Evolutionary conservation across 352 stramenopile genomes (phyloP).

Genomic region (Labyrinthula sp.): DNA sequence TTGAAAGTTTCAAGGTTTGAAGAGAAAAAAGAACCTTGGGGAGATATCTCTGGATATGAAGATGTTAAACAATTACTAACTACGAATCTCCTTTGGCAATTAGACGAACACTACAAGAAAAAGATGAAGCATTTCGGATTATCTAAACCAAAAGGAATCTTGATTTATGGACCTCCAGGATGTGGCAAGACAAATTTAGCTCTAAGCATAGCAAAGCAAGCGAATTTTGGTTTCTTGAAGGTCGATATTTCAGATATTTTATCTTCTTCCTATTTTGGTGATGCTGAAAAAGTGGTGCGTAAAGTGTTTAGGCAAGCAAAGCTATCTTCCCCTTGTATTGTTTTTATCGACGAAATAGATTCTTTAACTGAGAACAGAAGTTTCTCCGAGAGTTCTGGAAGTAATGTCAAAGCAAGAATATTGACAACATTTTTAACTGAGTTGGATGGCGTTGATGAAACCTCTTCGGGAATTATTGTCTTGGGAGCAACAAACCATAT

Average conservation of each 20-base stretch:
- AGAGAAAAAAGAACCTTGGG: too few relatives aligned
- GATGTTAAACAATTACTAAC: too few relatives aligned
- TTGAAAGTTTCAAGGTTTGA: too few relatives aligned
- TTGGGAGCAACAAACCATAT: constrained; percentile 92
- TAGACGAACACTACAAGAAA: too few relatives aligned
- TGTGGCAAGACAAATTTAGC: constrained; percentile 64
- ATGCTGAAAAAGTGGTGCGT: constrained; percentile 82
- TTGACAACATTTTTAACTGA: constrained; percentile 61
- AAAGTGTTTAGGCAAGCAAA: constrained; percentile 90
- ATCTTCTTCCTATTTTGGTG: constrained; percentile 49
- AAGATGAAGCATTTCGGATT: too few relatives aligned
- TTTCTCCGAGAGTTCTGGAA: constrained; percentile 40
- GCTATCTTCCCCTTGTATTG: constrained; percentile 61
- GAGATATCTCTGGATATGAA: too few relatives aligned
- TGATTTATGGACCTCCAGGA: constrained; percentile 55
- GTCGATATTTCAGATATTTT: constrained; percentile 35
- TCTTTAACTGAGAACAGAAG: constrained; percentile 73
- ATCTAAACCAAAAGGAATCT: too few relatives aligned
- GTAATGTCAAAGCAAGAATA: constrained; percentile 66
- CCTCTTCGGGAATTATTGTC: constrained; percentile 81
- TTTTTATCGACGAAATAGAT: constrained; percentile 99
- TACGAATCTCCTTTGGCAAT: too few relatives aligned
- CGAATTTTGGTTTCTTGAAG: constrained; percentile 35
- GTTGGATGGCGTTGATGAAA: constrained; percentile 81
- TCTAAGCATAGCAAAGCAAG: constrained; percentile 22